Percentiles rank a stretch among this genome's conserved stretches.
phyloP scores from a whole-genome alignment of 805 yeast species.

The Sugiyamaella smithiae region DNA sequence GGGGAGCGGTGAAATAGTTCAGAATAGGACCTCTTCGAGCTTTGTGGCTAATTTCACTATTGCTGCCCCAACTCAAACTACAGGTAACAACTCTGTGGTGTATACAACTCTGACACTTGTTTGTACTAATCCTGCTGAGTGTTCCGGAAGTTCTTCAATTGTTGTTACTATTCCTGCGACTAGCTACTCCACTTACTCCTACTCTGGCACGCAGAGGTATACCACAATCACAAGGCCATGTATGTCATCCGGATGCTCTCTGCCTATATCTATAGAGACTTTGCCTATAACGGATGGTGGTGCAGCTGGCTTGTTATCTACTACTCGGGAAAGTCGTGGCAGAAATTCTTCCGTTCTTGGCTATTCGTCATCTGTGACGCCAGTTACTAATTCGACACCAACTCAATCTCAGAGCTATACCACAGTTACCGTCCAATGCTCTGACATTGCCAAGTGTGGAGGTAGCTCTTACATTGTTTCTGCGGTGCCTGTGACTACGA shows the following conservation, averaged over 20 bases:
- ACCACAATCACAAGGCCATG: background rate
- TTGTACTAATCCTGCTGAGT: conserved; percentile 7
- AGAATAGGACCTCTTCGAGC: too few relatives aligned
- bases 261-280: background rate
- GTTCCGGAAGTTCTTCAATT: conserved; percentile 7
- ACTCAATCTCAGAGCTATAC: background rate
- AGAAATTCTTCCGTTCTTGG: background rate
- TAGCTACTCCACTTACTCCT: background rate
- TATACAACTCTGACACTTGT: conserved; percentile 6
- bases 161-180: conserved; percentile 8
- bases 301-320: background rate
- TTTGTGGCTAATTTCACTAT: too few relatives aligned
- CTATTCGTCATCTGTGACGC: background rate
- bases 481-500: background rate
- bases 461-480: background rate
- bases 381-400: background rate
- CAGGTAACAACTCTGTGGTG: too few relatives aligned
- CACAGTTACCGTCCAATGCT: background rate
- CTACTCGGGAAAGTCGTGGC: background rate
- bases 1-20: too few relatives aligned
- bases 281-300: background rate
- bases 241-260: background rate
- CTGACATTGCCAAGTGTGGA: background rate
- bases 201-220: background rate
- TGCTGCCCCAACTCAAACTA: too few relatives aligned